Base-by-base conservation (phyloP, 2,329 filamentous ascomycete genomes). In the Emmonsiellopsis sp. region DNA sequence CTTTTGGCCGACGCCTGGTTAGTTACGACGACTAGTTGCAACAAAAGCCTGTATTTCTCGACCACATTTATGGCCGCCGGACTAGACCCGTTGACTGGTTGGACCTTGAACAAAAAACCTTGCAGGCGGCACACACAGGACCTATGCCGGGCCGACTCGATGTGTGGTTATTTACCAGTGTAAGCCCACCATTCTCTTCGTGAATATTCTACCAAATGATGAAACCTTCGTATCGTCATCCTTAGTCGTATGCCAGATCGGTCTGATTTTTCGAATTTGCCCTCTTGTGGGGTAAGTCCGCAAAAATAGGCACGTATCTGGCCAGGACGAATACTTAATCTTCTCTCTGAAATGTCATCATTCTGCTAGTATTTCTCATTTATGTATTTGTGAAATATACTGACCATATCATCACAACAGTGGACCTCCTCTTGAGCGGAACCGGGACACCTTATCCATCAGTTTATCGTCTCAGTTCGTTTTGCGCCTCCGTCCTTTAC, bases 151-250 rank as follows among this genome's bases (percentile, higher is more conserved):
- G 20, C 20, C 20, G 20, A 26, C n/a, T n/a, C n/a, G 20, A 26
- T 26, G 20, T 3, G 20, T 26, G 20, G 20, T 26, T 26, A 26
- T 26, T 26, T 26, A 26, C 3, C 20, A 26, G 20, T 5, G 20
- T 26, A 26, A 26, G 20, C 20, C 3, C 20, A 5, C 20, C 37
- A 51, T 46, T 41, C 44, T 34, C 50, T 54, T 53, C 52, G 20
- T 50, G 45, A 51, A 41, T 54, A 42, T 53, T 53, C 37, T 20
- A 30, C 65, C 65, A 61, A 65, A 86, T 92, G 89, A 94, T 92
- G 89, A 93, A 83, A 90, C 70, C 71, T 73, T 80, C 74, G 79
- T 90, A 91, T 90, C 86, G 88, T 94, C 89, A 94, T 95, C 89
- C 89, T 94, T 94, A 94, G 88, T 78, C 89, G 80, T 84, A 94